Conservation (phyloP, 164 flowering plant genomes). For the Vitis amurensis region DNA sequence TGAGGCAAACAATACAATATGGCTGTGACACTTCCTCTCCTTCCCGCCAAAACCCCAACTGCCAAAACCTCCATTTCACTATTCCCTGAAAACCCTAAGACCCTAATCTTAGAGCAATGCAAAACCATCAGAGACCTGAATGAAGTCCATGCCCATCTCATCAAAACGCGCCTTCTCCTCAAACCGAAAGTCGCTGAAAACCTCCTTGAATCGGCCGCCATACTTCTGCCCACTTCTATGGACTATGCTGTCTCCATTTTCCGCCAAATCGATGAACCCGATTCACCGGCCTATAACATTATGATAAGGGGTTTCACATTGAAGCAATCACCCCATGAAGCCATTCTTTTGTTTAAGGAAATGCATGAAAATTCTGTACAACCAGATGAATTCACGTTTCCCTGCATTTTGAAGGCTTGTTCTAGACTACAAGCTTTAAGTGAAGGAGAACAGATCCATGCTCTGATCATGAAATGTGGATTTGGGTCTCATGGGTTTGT, state of each 20-base stretch:
- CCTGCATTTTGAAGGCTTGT: constrained; percentile 47
- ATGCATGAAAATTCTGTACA: constrained; percentile 30
- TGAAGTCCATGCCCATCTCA: constrained; percentile 45
- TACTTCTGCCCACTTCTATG: constrained; percentile 32
- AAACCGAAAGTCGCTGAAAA: constrained; percentile 30
- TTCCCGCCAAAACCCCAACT: constrained; percentile 25
- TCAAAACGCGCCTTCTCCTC: constrained; percentile 42
- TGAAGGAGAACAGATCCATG: constrained; percentile 50
- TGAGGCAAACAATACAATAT: not conserved
- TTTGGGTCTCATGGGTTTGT: constrained; percentile 28
- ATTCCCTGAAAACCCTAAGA: constrained; percentile 39
- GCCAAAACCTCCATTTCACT: constrained; percentile 16
- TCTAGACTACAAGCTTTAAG: constrained; percentile 29
- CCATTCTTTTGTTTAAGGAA: constrained; percentile 32
- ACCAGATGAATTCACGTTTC: constrained; percentile 42
- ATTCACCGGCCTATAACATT: constrained; percentile 39
- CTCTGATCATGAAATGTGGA: constrained; percentile 33
- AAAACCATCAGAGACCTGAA: constrained; percentile 39
- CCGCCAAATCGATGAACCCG: constrained; percentile 27
- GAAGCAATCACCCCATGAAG: constrained; percentile 28
- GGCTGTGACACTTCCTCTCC: constrained; percentile 7
- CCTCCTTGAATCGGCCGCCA: constrained; percentile 51
- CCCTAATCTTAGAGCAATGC: constrained; percentile 43
- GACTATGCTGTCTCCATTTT: constrained; percentile 46
- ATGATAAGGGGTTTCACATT: constrained; percentile 40